Evolutionary conservation across 164 flowering plant species (phyloP).

Genomic region (Chloranthus sessilifolius): DNA sequence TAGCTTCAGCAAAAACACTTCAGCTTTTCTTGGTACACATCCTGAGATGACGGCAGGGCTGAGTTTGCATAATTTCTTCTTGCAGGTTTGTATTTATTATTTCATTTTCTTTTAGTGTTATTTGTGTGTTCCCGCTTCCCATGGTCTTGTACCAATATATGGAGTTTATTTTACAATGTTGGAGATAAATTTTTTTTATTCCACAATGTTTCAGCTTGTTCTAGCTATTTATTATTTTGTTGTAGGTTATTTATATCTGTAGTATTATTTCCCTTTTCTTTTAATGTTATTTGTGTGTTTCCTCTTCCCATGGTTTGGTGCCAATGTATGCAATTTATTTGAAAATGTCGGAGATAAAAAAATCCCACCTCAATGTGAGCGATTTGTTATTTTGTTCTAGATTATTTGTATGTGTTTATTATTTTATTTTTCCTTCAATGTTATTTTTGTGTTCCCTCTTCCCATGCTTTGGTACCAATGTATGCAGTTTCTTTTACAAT

Average conservation of each 20-base stretch:
- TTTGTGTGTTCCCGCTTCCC: background rate
- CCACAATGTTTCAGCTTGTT: too few relatives aligned
- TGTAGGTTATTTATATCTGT: too few relatives aligned
- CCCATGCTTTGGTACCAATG: background rate
- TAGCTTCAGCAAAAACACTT: slow-evolving; percentile 31
- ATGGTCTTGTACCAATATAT: background rate
- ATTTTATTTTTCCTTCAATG: background rate
- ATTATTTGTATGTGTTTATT: too few relatives aligned
- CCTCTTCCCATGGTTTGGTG: background rate
- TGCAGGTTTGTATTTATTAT: slow-evolving; percentile 41
- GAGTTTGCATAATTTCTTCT: slow-evolving; percentile 23
- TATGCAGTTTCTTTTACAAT: background rate
- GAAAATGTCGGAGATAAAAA: background rate
- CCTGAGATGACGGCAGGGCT: slow-evolving; percentile 16
- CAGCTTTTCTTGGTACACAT: slow-evolving; percentile 24
- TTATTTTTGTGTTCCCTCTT: background rate
- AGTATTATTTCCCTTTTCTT: too few relatives aligned
- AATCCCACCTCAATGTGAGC: background rate
- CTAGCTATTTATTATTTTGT: too few relatives aligned
- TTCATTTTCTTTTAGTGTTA: background rate
- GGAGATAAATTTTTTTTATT: background rate
- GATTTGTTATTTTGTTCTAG: too few relatives aligned
- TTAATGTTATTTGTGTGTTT: background rate
- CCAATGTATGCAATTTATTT: background rate
- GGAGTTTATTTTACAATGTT: background rate